Percentiles rank a stretch among this genome's conserved stretches.
Conservation (phyloP, 768 basidiomycete genomes). For the Leccinum truebloodii region DNA sequence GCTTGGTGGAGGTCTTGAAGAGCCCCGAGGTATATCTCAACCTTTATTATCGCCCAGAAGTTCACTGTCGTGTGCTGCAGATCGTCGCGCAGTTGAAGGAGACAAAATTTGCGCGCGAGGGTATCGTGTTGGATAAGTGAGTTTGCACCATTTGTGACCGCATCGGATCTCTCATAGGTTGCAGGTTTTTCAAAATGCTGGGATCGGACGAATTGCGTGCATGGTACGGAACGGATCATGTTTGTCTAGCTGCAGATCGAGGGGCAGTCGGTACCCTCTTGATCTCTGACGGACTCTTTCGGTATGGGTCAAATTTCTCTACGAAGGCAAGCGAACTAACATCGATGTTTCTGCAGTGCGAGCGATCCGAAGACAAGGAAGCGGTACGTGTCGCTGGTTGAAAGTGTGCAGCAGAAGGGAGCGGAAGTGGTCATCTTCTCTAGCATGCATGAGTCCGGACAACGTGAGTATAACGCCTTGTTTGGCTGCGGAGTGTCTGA, state of each 20-base stretch:
- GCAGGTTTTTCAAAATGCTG: slow-evolving; percentile 97
- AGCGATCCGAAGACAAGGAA: slow-evolving; percentile 77
- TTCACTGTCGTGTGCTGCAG: slow-evolving; percentile 38
- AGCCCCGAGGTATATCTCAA: slow-evolving; percentile 77
- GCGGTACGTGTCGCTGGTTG: slow-evolving; percentile 84
- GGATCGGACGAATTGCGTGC: slow-evolving; percentile 92
- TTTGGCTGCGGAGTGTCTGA: slow-evolving; percentile 1
- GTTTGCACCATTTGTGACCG: slow-evolving; percentile 2
- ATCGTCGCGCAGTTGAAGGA: slow-evolving; percentile 79
- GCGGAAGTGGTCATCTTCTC: slow-evolving; percentile 97
- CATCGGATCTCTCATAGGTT: neutral
- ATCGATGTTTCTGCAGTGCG: slow-evolving; percentile 48
- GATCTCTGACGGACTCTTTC: slow-evolving; percentile 93
- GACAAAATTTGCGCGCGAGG: slow-evolving; percentile 95
- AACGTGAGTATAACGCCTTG: slow-evolving; percentile 61
- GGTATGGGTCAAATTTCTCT: slow-evolving; percentile 46
- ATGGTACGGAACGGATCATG: slow-evolving; percentile 98
- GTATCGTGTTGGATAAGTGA: slow-evolving; percentile 86
- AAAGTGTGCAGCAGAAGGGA: slow-evolving; percentile 84
- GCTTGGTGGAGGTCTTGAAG: slow-evolving; percentile 89
- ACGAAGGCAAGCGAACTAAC: neutral
- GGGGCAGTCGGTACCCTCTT: slow-evolving; percentile 93
- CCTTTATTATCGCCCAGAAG: neutral
- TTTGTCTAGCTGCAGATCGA: slow-evolving; percentile 85
- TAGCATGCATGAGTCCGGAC: slow-evolving; percentile 99